Evolutionary conservation across 257 asterid species (phyloP).

Genomic region (Thymus quinquecostatus): DNA sequence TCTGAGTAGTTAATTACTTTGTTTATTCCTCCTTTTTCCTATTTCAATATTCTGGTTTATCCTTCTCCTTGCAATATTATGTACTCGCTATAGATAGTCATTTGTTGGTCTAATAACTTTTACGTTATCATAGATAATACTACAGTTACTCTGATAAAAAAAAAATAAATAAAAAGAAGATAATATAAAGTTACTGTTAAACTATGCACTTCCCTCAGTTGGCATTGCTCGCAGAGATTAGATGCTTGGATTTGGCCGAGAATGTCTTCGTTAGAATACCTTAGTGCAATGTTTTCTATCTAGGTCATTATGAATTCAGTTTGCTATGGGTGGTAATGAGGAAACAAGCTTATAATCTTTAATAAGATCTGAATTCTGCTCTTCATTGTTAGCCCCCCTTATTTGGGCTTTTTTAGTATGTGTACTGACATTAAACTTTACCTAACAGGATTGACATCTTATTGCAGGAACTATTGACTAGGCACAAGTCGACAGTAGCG

Average conservation of each 20-base stretch:
- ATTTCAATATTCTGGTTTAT: slow-evolving; percentile 13
- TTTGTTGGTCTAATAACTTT: background rate
- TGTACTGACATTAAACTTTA: slow-evolving; percentile 23
- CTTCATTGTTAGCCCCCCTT: no score
- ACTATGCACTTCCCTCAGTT: background rate
- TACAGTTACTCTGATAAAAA: no score
- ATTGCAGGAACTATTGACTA: slow-evolving; percentile 87
- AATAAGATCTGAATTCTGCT: no score
- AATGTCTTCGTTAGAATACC: background rate
- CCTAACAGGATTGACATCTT: slow-evolving; percentile 40
- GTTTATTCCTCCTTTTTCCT: background rate
- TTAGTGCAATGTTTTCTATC: background rate
- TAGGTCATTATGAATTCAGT: background rate
- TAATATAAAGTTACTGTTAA: background rate
- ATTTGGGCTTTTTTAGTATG: background rate
- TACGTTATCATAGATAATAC: no score
- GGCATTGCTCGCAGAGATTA: background rate
- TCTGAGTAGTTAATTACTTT: slow-evolving; percentile 13
- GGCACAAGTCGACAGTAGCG: slow-evolving; percentile 97
- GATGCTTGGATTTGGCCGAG: background rate
- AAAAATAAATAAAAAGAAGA: no score
- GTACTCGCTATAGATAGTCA: slow-evolving; percentile 1
- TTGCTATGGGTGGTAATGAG: background rate
- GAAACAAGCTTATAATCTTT: background rate
- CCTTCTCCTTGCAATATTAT: slow-evolving; percentile 17